These are phyloP conservation scores for Cyberlindnera maritima DNA, from an alignment of 805 yeast genomes.

Conservation along the genomic window DNA sequence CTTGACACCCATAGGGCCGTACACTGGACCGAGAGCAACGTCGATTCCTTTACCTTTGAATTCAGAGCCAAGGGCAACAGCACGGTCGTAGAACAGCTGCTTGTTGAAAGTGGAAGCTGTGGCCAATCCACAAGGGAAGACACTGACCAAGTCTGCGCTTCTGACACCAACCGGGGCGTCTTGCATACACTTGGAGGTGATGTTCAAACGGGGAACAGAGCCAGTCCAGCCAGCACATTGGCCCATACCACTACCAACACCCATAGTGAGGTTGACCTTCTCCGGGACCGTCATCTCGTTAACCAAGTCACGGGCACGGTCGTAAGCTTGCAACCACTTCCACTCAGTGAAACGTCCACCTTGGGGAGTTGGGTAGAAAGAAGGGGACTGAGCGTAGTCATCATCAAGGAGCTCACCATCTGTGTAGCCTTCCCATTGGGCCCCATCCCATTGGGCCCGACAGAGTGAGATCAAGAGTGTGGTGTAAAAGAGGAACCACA, in stretches of 20 bases:
- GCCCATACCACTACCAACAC: constrained; percentile 57
- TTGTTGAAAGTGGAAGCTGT: constrained; percentile 53
- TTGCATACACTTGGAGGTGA: constrained; percentile 50
- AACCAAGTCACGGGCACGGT: constrained; percentile 48
- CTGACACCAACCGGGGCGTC: constrained; percentile 48
- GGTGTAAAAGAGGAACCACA: neutral
- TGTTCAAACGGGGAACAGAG: constrained; percentile 48
- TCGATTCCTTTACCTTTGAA: constrained; percentile 50
- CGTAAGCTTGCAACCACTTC: constrained; percentile 52
- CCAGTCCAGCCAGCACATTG: constrained; percentile 60
- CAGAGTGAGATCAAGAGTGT: neutral
- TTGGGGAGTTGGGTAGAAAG: constrained; percentile 20
- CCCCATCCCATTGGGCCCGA: constrained; percentile 3
- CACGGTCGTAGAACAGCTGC: constrained; percentile 47
- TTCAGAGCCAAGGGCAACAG: constrained; percentile 52
- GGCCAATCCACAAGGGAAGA: constrained; percentile 49
- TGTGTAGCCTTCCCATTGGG: constrained; percentile 5
- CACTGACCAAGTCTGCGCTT: constrained; percentile 36
- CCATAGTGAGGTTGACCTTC: constrained; percentile 57
- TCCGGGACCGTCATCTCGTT: constrained; percentile 50
- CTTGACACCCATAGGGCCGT: constrained; percentile 30
- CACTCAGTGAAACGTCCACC: constrained; percentile 42
- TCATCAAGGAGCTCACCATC: constrained; percentile 6
- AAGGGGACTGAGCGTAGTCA: constrained; percentile 1
- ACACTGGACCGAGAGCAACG: constrained; percentile 50